phyloP scores from a whole-genome alignment of 257 asterid species.

The Solanum gandarillasii region DNA sequence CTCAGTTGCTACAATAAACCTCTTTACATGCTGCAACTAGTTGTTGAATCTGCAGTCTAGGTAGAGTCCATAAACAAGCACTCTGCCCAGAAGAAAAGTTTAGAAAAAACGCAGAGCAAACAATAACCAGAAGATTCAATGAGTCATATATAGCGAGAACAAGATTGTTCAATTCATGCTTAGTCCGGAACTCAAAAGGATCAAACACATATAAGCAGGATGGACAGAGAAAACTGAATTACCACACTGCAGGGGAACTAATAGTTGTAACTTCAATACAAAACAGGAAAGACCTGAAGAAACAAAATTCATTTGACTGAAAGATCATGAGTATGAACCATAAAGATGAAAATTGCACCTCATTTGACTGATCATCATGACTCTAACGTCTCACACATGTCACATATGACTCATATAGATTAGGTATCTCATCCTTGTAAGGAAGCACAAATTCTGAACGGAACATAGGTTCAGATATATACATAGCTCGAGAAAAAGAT shows the following conservation, averaged over 20 bases:
- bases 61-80: background rate
- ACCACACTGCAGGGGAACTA: background rate
- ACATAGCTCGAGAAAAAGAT: background rate
- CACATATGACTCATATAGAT: conserved; percentile 1
- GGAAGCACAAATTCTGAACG: background rate
- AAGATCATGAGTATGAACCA: background rate
- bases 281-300: background rate
- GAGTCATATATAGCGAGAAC: background rate
- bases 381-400: background rate
- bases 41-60: background rate
- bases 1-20: background rate
- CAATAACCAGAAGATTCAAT: background rate
- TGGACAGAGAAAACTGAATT: background rate
- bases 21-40: background rate
- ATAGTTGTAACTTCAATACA: background rate
- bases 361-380: background rate
- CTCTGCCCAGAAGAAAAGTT: background rate
- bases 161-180: background rate
- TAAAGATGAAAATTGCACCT: background rate
- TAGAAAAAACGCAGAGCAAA: background rate
- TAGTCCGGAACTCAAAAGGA: background rate
- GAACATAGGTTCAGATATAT: background rate
- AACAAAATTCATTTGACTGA: background rate
- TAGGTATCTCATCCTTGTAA: conserved; percentile 7
- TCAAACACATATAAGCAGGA: background rate